These are phyloP conservation scores for Naganishia sp. DNA, from an alignment of 1,284 basidiomycete species.

Conservation along the genomic window DNA sequence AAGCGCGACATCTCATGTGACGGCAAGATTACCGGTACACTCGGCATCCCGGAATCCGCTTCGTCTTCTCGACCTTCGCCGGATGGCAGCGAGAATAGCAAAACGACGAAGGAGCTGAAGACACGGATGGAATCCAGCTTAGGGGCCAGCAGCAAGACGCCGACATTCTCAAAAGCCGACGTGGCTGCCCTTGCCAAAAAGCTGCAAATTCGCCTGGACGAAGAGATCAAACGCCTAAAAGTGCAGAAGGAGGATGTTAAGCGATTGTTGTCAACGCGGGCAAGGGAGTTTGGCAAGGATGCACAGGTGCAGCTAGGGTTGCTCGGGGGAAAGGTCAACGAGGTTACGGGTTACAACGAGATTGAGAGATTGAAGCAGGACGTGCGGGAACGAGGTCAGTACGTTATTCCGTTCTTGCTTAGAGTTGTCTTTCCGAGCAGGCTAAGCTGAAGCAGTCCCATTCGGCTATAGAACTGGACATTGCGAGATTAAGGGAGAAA, in stretches of 20 bases:
- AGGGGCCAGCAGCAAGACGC: too few relatives aligned
- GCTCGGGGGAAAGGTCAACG: constrained; percentile 75
- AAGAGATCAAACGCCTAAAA: constrained; percentile 25
- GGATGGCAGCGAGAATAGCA: background rate
- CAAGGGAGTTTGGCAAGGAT: constrained; percentile 34
- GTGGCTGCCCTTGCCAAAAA: constrained; percentile 18
- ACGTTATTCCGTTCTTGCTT: constrained; percentile 23
- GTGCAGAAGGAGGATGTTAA: constrained; percentile 9
- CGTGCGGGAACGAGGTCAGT: constrained; percentile 77
- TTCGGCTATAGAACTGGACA: constrained; percentile 42
- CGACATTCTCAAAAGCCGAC: constrained; percentile 6
- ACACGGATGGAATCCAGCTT: too few relatives aligned
- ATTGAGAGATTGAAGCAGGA: constrained; percentile 77
- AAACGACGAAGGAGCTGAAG: background rate
- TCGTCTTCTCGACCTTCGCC: too few relatives aligned
- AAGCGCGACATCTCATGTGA: background rate
- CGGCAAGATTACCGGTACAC: background rate
- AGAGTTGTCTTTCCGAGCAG: background rate
- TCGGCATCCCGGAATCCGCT: background rate
- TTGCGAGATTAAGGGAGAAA: constrained; percentile 60
- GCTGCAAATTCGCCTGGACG: constrained; percentile 13
- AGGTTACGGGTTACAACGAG: constrained; percentile 83
- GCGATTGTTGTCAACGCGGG: constrained; percentile 5
- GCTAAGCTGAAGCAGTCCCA: background rate
- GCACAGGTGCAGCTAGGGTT: constrained; percentile 62